Percentiles rank a stretch among this genome's conserved stretches.
Evolutionary conservation across 176 grass and related monocot genomes (phyloP).

Genomic region (Lolium perenne): DNA sequence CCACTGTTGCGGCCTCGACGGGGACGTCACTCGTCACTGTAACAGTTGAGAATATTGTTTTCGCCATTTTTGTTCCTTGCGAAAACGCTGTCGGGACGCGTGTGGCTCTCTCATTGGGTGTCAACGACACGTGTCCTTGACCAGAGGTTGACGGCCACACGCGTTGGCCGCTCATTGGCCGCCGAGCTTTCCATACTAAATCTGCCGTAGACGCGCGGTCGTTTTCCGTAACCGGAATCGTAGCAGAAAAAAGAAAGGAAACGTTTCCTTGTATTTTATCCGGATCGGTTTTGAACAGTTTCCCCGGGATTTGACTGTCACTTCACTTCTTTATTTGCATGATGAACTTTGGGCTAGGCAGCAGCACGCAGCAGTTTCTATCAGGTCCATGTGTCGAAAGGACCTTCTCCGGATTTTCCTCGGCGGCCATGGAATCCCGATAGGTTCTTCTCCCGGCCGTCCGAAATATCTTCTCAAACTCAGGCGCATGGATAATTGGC

Average conservation of each 20-base stretch:
- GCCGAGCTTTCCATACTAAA: constrained; percentile 44
- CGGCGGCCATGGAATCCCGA: background rate
- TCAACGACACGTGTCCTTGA: constrained; percentile 44
- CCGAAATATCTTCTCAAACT: constrained; percentile 1
- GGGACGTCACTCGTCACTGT: background rate
- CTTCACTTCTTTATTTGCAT: background rate
- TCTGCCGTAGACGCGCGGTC: constrained; percentile 29
- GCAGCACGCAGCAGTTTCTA: background rate
- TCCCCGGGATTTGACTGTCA: background rate
- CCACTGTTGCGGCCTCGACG: background rate
- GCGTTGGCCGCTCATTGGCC: background rate
- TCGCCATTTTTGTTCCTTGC: fast-evolving
- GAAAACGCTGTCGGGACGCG: background rate
- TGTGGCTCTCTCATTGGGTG: background rate
- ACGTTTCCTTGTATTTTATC: background rate
- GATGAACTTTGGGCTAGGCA: background rate
- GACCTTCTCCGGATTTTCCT: background rate
- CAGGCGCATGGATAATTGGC: background rate
- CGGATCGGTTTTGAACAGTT: background rate
- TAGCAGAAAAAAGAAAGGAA: background rate
- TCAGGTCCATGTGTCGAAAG: background rate
- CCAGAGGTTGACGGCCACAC: constrained; percentile 8
- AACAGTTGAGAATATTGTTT: background rate
- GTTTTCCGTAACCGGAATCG: constrained; percentile 13
- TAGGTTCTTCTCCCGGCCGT: background rate